Evolutionary conservation across 148 eudicot genomes (phyloP), one percentile per base, ranked within the genome.

Genomic region (Silene conica): DNA sequence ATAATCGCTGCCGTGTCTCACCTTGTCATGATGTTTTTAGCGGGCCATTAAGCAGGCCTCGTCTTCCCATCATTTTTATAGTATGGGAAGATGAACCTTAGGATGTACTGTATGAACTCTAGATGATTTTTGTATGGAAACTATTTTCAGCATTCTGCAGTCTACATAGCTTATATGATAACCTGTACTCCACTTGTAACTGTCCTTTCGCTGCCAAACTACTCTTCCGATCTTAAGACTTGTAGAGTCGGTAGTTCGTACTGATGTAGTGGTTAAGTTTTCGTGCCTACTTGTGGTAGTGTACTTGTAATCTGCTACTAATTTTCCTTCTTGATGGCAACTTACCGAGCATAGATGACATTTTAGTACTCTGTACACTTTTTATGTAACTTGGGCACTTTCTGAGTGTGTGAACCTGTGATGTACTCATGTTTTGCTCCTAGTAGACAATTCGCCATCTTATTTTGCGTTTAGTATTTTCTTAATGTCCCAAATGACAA

Each of bases 11-110:
- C 43, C 41, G 6, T 34, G 15, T 73, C 63, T 61, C 34, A 50
- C 45, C 19, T 61, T 34, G 68, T 69, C 56, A 56, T 34, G 31
- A 67, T 55, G 15, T 50, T 63, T 77, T 63, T 68, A 28, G 48
- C 46, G 4, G 22, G 57, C 54, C 48, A 14, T 54, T 6, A 14
- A 8, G 19, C 54, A 22, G 76, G 68, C 73, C 68, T 52, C 48
- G 28, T 69, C 74, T 79, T 69, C 70, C 70, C 60, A n/a, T 74
- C 72, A 14, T 73, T 79, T 79, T 74, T n/a, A n/a, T 41, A 14
- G 31, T 20, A 54, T 28, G 73, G 74, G 77, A 41, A 62, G 67
- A 4, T 63, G 70, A 52, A 69, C 9, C 54, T 65, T 58, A 69
- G 56, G 56, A 60, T 59, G 14, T 54, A 55, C 65, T 56, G 48